Base-by-base conservation (phyloP, 1,139 yeast species). In the Blastobotrys illinoisensis region DNA sequence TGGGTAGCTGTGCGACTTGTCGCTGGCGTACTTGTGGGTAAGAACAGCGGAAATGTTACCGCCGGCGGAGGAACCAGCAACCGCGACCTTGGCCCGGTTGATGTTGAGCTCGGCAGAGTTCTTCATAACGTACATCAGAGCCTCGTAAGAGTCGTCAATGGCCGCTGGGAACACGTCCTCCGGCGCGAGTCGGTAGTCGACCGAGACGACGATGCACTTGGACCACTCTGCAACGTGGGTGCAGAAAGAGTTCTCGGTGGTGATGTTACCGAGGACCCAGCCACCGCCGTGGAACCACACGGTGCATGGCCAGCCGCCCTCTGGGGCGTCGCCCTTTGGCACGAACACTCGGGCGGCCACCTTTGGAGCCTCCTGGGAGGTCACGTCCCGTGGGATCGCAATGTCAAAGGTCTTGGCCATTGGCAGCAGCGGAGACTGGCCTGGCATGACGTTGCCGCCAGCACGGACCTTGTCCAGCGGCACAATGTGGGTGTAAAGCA, bases 1-100 rank as follows among this genome's bases (percentile, higher is more conserved):
- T 14, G 81, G 80, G 5, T 72, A 61, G 1, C 55, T 45, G n/a
- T 46, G 46, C 19, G 47, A 46, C 13, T 59, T 60, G 7, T 71
- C 68, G 36, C 61, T 59, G 40, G 73, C 76, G 28, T 66, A 72
- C 60, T 74, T 74, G 60, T 78, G 79, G 19, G 75, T 64, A 47
- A 76, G 67, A 6, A 74, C 68, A 1, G 79, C 79, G 16, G 78
- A 69, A 58, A 77, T 67, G 62, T 76, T 75, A 1, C 80, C 80
- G 21, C 80, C 82, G 18, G 81, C 81, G 2, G 81, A 77, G 0
- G 78, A 74, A 0, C 82, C 81, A 11, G 75, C 80, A 19, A 75
- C 67, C 9, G 75, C 74, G n/a, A 78, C 65, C 50, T 71, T 74
- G 43, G 62, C 62, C 44, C 62, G 60, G 58, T 78, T 69, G 44